phyloP scores from a whole-genome alignment of 257 asterid genomes.

The Petrea volubilis region DNA sequence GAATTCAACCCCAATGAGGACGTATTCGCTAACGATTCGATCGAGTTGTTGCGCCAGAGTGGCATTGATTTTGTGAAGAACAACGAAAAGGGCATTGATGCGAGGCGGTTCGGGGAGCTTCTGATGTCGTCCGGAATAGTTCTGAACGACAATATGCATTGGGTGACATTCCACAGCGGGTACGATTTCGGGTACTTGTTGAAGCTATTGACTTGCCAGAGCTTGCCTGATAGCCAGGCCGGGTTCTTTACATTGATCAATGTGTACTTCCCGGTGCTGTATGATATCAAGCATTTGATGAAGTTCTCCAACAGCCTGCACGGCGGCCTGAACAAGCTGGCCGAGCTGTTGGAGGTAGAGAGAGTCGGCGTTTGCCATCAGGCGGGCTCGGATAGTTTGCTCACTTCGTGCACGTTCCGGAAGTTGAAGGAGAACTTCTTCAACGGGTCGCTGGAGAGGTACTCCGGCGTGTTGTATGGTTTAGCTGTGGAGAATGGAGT shows the following conservation, averaged over 20 bases:
- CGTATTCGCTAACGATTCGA: conserved; percentile 51
- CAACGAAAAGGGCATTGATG: conserved; percentile 52
- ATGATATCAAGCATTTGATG: conserved; percentile 69
- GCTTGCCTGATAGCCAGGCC: conserved; percentile 49
- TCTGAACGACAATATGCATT: conserved; percentile 50
- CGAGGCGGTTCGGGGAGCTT: conserved; percentile 57
- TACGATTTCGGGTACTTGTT: conserved; percentile 69
- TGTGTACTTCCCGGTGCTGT: conserved; percentile 55
- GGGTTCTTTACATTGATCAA: conserved; percentile 53
- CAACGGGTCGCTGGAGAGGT: conserved; percentile 57
- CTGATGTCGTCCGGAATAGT: conserved; percentile 71
- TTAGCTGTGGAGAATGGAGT: conserved; percentile 53
- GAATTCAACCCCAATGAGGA: conserved; percentile 63
- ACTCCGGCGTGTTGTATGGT: conserved; percentile 62
- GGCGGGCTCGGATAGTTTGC: conserved; percentile 76
- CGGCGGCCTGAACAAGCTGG: conserved; percentile 67
- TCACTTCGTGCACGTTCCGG: conserved; percentile 54
- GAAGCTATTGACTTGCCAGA: conserved; percentile 55
- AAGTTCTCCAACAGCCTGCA: conserved; percentile 58
- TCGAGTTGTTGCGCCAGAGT: conserved; percentile 49
- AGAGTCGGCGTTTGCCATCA: conserved; percentile 71
- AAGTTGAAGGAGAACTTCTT: conserved; percentile 60
- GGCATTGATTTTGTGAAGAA: conserved; percentile 55
- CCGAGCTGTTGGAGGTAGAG: conserved; percentile 63
- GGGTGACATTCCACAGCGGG: conserved; percentile 74